Percentiles rank a stretch among this genome's conserved stretches.
These are phyloP conservation scores for Candida freyschussii DNA, from an alignment of 1,139 yeast genomes.

Conservation along the genomic window DNA sequence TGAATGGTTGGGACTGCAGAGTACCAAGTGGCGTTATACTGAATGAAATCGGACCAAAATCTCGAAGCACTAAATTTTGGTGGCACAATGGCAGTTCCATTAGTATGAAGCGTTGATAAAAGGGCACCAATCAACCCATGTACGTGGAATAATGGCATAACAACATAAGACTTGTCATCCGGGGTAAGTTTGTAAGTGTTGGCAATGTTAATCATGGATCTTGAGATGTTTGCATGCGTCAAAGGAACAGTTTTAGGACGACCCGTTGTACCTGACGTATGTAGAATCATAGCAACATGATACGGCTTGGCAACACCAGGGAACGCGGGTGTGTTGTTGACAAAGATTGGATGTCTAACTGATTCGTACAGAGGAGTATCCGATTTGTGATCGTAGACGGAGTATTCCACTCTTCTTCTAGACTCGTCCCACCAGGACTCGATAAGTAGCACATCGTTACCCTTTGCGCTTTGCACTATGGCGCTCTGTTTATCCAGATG, in stretches of 20 bases:
- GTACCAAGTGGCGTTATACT: slow-evolving; percentile 55
- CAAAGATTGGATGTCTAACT: slow-evolving; percentile 25
- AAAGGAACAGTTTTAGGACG: slow-evolving; percentile 69
- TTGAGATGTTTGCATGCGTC: slow-evolving; percentile 54
- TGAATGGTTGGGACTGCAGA: slow-evolving; percentile 74
- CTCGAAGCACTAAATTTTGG: slow-evolving; percentile 49
- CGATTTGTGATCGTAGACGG: slow-evolving; percentile 31
- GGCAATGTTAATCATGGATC: slow-evolving; percentile 51
- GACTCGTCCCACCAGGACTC: slow-evolving; percentile 43
- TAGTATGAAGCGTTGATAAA: slow-evolving; percentile 52
- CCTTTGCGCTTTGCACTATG: slow-evolving; percentile 46
- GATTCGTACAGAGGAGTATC: slow-evolving; percentile 30
- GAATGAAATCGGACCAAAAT: slow-evolving; percentile 54
- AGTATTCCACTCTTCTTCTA: slow-evolving; percentile 37
- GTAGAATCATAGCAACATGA: slow-evolving; percentile 58
- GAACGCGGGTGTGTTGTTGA: slow-evolving; percentile 27
- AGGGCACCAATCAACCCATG: slow-evolving; percentile 65
- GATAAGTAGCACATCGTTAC: slow-evolving; percentile 41
- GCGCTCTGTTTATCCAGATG: slow-evolving; percentile 31
- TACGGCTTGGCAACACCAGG: slow-evolving; percentile 41
- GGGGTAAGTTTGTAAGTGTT: slow-evolving; percentile 47
- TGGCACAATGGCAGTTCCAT: slow-evolving; percentile 59
- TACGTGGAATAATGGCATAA: slow-evolving; percentile 72
- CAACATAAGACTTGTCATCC: slow-evolving; percentile 51
- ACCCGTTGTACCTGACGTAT: slow-evolving; percentile 71